phyloP scores from a whole-genome alignment of 2,329 filamentous ascomycete species.

The Fragosphaeria purpurea region DNA sequence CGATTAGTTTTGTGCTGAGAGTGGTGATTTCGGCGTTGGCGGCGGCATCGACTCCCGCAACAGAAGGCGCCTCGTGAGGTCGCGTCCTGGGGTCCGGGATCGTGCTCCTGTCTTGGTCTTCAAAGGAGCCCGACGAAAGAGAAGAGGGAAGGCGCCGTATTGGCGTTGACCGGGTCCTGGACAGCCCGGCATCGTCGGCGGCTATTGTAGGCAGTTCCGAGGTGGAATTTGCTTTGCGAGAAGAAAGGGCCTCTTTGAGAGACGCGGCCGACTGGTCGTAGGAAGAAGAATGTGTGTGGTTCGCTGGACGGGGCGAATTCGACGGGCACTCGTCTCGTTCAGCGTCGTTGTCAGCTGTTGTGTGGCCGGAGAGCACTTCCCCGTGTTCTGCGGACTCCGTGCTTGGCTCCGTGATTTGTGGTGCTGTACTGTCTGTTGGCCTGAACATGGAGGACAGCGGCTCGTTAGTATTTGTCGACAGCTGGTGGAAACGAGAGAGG shows the following conservation, averaged over 20 bases:
- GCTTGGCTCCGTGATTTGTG: too few species aligned
- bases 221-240: background rate
- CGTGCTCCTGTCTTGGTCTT: slow-evolving; percentile 56
- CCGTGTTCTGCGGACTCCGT: too few species aligned
- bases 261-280: background rate
- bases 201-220: background rate
- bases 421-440: too few species aligned
- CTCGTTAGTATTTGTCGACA: too few species aligned
- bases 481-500: too few species aligned
- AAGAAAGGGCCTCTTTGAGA: background rate
- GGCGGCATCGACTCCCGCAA: slow-evolving; percentile 33
- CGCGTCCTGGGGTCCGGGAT: slow-evolving; percentile 55
- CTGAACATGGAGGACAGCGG: too few species aligned
- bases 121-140: slow-evolving; percentile 28
- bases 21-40: slow-evolving; percentile 69
- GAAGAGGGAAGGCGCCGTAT: slow-evolving; percentile 11
- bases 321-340: too few species aligned
- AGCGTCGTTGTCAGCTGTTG: too few species aligned
- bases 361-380: too few species aligned
- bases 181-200: background rate
- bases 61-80: slow-evolving; percentile 34
- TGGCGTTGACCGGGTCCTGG: background rate
- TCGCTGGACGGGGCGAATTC: background rate
- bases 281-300: background rate
- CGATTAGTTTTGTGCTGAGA: slow-evolving; percentile 90